phyloP scores from a whole-genome alignment of 75 land plant species.

The Cryptomeria japonica region DNA sequence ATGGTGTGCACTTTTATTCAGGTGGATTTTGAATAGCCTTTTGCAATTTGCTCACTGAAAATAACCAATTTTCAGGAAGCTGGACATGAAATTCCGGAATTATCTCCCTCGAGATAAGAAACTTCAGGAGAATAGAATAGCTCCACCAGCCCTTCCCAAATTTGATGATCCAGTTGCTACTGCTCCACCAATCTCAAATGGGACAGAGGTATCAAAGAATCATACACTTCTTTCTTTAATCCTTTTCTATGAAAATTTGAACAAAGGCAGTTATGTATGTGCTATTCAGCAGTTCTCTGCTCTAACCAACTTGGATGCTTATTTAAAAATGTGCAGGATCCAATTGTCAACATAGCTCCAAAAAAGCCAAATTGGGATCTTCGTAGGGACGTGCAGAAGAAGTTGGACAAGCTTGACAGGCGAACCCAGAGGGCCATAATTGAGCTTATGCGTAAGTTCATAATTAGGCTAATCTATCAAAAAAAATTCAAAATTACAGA shows the following conservation, averaged over 20 bases:
- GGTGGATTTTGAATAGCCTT: not conserved
- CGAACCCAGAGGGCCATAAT: conserved; percentile 89
- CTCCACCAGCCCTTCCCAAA: conserved; percentile 79
- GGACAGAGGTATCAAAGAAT: conserved; percentile 50
- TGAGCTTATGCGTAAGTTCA: conserved; percentile 75
- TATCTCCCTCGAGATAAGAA: conserved; percentile 87
- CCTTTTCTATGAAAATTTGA: conserved; percentile 2
- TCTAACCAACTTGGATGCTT: conserved; percentile 6
- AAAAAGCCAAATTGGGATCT: conserved; percentile 99
- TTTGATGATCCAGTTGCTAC: conserved; percentile 90
- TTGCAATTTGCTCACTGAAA: not conserved
- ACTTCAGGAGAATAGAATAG: conserved; percentile 78
- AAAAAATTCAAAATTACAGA: not conserved
- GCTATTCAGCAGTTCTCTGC: not conserved
- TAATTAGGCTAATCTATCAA: not conserved
- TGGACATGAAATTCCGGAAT: conserved; percentile 87
- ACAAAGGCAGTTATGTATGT: not conserved
- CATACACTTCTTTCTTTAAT: conserved; percentile 13
- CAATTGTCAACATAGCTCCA: conserved; percentile 93
- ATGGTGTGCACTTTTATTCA: not conserved
- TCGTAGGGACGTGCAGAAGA: conserved; percentile 93
- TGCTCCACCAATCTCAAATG: conserved; percentile 45
- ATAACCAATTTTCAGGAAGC: conserved; percentile 22
- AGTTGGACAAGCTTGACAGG: conserved; percentile 94
- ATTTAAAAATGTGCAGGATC: conserved; percentile 64